phyloP scores from a whole-genome alignment of 1,139 yeast species.

The Geotrichum cucujoidarum region DNA sequence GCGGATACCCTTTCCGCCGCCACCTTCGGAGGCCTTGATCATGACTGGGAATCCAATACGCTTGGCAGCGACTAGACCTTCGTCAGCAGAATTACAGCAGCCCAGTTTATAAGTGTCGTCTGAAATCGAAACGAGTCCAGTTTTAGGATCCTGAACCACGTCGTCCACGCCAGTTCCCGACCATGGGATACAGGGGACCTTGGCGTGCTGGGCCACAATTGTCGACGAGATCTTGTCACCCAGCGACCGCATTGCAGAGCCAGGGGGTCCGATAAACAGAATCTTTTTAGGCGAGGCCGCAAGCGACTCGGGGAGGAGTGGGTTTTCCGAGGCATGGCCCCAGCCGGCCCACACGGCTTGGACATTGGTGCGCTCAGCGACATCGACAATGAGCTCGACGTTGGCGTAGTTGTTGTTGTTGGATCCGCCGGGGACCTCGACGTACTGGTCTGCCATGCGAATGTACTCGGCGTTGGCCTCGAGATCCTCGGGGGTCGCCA shows the following conservation, averaged over 20 bases:
- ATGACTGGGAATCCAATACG: conserved; percentile 91
- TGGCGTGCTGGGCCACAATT: conserved; percentile 98
- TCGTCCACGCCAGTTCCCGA: conserved; percentile 94
- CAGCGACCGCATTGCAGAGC: conserved; percentile 95
- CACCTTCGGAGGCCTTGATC: conserved; percentile 98
- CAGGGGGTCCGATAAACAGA: conserved; percentile 96
- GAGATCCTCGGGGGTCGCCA: conserved; percentile 99
- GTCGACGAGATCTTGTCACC: conserved; percentile 98
- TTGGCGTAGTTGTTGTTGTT: conserved; percentile 97
- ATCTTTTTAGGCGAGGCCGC: conserved; percentile 87
- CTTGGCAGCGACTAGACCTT: conserved; percentile 79
- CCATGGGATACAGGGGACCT: conserved; percentile 99
- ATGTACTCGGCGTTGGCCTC: conserved; percentile 96
- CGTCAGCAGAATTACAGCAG: conserved; percentile 80
- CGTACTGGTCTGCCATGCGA: conserved; percentile 98
- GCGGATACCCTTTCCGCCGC: conserved; percentile 98
- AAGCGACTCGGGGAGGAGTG: conserved; percentile 83
- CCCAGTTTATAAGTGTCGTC: conserved; percentile 81
- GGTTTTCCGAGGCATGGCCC: conserved; percentile 99
- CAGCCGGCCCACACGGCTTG: conserved; percentile 99
- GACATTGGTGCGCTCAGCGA: conserved; percentile 93
- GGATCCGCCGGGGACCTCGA: conserved; percentile 98
- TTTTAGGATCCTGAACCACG: conserved; percentile 58
- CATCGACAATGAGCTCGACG: conserved; percentile 91
- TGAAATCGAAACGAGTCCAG: conserved; percentile 82